A percentile compares a stretch with the other conserved stretches of the same genome.
Evolutionary conservation across 805 yeast genomes (phyloP).

Genomic region (Blastobotrys chiropterorum): DNA sequence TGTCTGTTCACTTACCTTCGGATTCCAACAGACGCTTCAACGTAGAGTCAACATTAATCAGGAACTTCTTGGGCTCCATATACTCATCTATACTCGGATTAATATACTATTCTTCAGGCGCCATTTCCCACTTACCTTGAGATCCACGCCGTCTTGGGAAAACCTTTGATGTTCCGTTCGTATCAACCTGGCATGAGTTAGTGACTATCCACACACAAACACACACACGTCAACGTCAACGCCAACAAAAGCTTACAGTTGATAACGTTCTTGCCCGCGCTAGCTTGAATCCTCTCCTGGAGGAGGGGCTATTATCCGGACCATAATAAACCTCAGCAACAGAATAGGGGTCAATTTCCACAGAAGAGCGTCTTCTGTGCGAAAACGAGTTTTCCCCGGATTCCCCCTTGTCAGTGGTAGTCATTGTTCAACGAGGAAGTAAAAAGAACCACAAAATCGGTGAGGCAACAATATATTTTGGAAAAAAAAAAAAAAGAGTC

Average conservation of each 20-base stretch:
- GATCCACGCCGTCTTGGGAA: slow-evolving; percentile 37
- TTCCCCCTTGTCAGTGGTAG: neutral
- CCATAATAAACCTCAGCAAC: slow-evolving; percentile 64
- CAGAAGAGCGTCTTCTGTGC: slow-evolving; percentile 10
- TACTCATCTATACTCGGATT: slow-evolving; percentile 10
- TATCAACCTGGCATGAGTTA: neutral
- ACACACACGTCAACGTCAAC: too few species aligned
- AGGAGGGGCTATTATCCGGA: slow-evolving; percentile 30
- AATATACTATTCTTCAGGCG: neutral
- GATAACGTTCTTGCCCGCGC: slow-evolving; percentile 11
- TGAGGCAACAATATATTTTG: too few species aligned
- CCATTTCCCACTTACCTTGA: slow-evolving; percentile 29
- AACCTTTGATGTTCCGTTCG: neutral
- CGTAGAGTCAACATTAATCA: slow-evolving; percentile 73
- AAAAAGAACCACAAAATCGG: too few species aligned
- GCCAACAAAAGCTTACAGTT: neutral
- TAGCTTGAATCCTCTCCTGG: slow-evolving; percentile 8
- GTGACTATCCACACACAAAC: too few species aligned
- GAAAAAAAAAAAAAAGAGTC: too few species aligned
- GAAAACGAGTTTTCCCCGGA: neutral
- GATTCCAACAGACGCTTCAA: slow-evolving; percentile 57
- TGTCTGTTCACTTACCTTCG: slow-evolving; percentile 35
- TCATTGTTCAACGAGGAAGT: too few species aligned
- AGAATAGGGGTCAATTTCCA: slow-evolving; percentile 52
- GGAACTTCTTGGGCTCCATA: slow-evolving; percentile 43